phyloP scores from a whole-genome alignment of 2,329 filamentous ascomycete genomes.

The Emericellopsis atlantica region DNA sequence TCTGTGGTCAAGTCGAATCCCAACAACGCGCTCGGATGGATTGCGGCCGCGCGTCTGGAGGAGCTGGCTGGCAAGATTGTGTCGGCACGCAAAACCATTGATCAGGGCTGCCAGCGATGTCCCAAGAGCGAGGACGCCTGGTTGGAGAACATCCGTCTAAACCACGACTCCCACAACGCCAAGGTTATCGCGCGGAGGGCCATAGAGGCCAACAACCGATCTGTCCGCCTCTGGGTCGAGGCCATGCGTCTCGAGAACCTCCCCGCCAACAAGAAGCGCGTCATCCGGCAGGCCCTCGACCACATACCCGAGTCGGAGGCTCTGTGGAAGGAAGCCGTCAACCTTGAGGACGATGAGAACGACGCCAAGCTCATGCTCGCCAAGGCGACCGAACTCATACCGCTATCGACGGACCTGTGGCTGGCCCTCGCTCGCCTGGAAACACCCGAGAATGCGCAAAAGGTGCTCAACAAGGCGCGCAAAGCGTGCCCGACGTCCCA shows the following conservation, averaged over 20 bases:
- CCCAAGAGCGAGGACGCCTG: slow-evolving; percentile 92
- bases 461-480: slow-evolving; percentile 87
- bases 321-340: slow-evolving; percentile 97
- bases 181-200: slow-evolving; percentile 92
- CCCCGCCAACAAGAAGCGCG: slow-evolving; percentile 75
- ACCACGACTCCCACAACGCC: slow-evolving; percentile 74
- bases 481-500: slow-evolving; percentile 87
- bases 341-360: slow-evolving; percentile 79
- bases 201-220: slow-evolving; percentile 81
- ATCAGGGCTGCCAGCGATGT: slow-evolving; percentile 78
- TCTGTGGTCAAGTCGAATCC: slow-evolving; percentile 97
- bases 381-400: slow-evolving; percentile 92
- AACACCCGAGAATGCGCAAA: slow-evolving; percentile 81
- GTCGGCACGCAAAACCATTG: slow-evolving; percentile 77
- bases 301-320: slow-evolving; percentile 89
- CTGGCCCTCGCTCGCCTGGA: slow-evolving; percentile 84
- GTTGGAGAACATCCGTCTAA: slow-evolving; percentile 90
- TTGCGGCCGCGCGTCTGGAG: slow-evolving; percentile 84
- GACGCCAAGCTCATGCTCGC: slow-evolving; percentile 82
- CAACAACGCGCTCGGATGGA: slow-evolving; percentile 89
- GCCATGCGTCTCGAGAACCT: slow-evolving; percentile 88
- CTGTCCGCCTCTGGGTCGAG: slow-evolving; percentile 85
- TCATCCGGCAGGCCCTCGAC: slow-evolving; percentile 81
- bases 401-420: slow-evolving; percentile 89
- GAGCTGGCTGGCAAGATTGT: slow-evolving; percentile 87